Evolutionary conservation across 768 basidiomycete species (phyloP).

Genomic region (Collybia sordida): DNA sequence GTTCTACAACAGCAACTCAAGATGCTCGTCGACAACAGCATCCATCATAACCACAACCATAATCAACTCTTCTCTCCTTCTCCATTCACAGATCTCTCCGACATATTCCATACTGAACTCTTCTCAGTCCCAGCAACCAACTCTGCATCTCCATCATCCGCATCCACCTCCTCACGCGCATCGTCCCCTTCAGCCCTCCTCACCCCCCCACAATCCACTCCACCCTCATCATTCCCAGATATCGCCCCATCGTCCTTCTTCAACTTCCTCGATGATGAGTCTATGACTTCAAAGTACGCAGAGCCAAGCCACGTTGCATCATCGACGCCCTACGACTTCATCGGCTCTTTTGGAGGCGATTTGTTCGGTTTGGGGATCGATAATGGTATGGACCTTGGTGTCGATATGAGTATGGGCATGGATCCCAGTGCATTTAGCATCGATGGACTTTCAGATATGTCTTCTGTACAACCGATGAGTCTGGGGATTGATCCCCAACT

Average conservation of each 20-base stretch:
- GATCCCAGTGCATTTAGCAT: conserved; percentile 11
- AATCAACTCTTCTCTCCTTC: conserved; percentile 20
- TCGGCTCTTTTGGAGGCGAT: conserved; percentile 31
- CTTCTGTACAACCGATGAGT: conserved; percentile 20
- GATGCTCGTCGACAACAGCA: conserved; percentile 45
- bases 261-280: conserved; percentile 46
- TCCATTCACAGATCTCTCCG: conserved; percentile 44
- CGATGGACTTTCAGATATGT: conserved; percentile 53
- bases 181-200: conserved; percentile 40
- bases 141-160: conserved; percentile 27
- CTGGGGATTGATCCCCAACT: conserved; percentile 73
- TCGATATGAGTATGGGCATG: conserved; percentile 8
- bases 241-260: conserved; percentile 38
- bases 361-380: conserved; percentile 20
- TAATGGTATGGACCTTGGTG: conserved; percentile 22
- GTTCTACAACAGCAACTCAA: not conserved
- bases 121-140: conserved; percentile 27
- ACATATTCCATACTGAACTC: conserved; percentile 69
- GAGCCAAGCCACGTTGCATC: conserved; percentile 20
- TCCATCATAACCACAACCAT: conserved; percentile 20
- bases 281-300: conserved; percentile 29
- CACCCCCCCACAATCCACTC: conserved; percentile 44
- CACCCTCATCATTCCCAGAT: conserved; percentile 36
- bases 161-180: conserved; percentile 38
- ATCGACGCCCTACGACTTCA: conserved; percentile 35